phyloP scores from a whole-genome alignment of 73 alveolate genomes.

The Loxodes magnus region DNA sequence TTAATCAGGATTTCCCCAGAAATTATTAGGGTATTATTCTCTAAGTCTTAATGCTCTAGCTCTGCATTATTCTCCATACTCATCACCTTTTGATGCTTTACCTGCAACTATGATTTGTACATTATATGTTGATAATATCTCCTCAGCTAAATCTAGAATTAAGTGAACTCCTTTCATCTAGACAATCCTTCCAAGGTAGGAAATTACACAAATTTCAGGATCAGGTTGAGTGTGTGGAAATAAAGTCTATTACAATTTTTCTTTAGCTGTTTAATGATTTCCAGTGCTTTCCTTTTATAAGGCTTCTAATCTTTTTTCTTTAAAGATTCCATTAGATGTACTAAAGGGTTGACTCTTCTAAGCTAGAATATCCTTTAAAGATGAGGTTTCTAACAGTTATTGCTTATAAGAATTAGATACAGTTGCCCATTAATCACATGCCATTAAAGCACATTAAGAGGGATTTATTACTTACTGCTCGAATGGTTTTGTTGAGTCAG shows the following conservation, averaged over 20 bases:
- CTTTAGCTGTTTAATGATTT: conserved; percentile 81
- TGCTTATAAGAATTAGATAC: conserved; percentile 89
- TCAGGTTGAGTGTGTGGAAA: conserved; percentile 69
- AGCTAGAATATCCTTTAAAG: conserved; percentile 59
- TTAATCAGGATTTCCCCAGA: conserved; percentile 96
- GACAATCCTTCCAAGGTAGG: conserved; percentile 95
- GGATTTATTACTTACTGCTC: conserved; percentile 85
- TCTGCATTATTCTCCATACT: conserved; percentile 81
- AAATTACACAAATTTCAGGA: conserved; percentile 63
- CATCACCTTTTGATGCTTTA: conserved; percentile 76
- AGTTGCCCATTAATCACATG: conserved; percentile 97
- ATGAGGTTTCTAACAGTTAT: conserved; percentile 71
- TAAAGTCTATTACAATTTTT: conserved; percentile 73
- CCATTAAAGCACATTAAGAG: conserved; percentile 88
- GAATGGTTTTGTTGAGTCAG: neutral
- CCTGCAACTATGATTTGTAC: conserved; percentile 92
- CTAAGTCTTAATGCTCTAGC: conserved; percentile 59
- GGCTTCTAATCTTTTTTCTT: conserved; percentile 62
- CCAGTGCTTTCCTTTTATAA: conserved; percentile 59
- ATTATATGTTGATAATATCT: conserved; percentile 56
- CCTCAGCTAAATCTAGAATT: conserved; percentile 89
- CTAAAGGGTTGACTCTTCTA: conserved; percentile 80
- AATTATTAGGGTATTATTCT: conserved; percentile 77
- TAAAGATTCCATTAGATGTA: conserved; percentile 92
- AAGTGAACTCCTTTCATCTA: conserved; percentile 95